Base-by-base conservation (phyloP, 441 rosid species). In the Mallotus repandus region DNA sequence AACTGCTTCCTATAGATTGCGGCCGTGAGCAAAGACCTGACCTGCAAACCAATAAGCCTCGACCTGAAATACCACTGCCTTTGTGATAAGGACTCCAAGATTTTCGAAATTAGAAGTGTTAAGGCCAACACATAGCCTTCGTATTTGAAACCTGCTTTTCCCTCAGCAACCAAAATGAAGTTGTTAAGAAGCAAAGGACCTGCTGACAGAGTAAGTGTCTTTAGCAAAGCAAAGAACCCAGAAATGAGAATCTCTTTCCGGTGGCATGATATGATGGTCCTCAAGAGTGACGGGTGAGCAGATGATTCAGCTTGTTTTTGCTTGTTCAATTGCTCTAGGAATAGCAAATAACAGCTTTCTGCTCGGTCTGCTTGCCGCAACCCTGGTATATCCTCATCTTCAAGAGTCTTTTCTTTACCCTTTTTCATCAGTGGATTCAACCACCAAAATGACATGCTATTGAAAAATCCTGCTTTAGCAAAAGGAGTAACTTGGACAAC, bases 31-130 rank as follows among this genome's bases (percentile, higher is more conserved):
- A 92, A 84, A 66, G 97, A 96, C 81, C 96, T 84, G n/a, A 88
- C 90, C 58, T 89, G 87, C 71, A 96, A 68, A 77, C 99, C 99
- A 2, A 92, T 81, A 25, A 92, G 81, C 83, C 98, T 88, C 68
- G 91, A 80, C 84, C 95, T 81, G 66, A 96, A 96, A 66, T 82
- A 87, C 99, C 99, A 96, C 70, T 96, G 99, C 77, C 98, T 88
- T 75, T 92, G 97, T 4, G 98, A 84, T 59, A 96, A 78, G 74
- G 99, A 93, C 75, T 93, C 98, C 10, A 92, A 52, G 71, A 72
- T 77, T 84, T 96, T 96, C 9, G 89, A 70, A 50, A 89, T 18
- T 70, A 92, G 92, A 32, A 96, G 86, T 19, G 84, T 48, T 35
- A 92, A 10, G 6, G 93, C 93, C 83, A 96, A 80, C n/a, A 88